Evolutionary conservation across 2,329 filamentous ascomycete species (phyloP), one percentile per base, ranked within the genome.

Genomic region (Alternaria metachromatica): DNA sequence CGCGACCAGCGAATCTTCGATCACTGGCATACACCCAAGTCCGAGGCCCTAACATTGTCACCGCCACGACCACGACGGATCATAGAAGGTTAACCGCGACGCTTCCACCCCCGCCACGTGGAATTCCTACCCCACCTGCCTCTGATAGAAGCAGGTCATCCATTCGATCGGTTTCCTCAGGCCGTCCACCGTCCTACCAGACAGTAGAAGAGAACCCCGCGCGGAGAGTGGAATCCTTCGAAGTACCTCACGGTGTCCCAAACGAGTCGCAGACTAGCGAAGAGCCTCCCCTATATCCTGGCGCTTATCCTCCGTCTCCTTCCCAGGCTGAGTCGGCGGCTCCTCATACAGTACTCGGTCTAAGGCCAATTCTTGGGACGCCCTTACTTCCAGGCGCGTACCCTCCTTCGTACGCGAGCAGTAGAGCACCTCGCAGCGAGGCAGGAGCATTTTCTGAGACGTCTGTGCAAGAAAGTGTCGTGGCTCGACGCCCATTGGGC

Each of bases 31-130:
- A 8, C 1, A 0, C 8, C 21, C 44, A 2, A 46, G 13, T 12
- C 20, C 20, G 8, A 12, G 9, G 18, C 6, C 5, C 5, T 12
- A 20, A 18, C 9, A 11, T 12, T 11, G n/a, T 45, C 12, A n/a
- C 15, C 6, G 37, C 37, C 37, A 43, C n/a, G 11, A 5, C 15
- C 15, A 44, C 20, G 18, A 45, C 3, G 43, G 43, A 45, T 45
- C 11, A 21, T 20, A 21, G 2, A 10, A 45, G 43, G 13, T 0
- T 45, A 6, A 12, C 4, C 13, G 12, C 1, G 0, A 45, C 0
- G 6, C 5, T 21, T 23, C 2, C 4, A 13, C 1, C 23, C 18
- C 20, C 18, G 9, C 43, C 6, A 0, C 20, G 43, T 13, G 18
- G 0, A 45, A 0, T 21, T 21, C 43, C 6, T 45, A 13, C 43